Conservation (phyloP, 441 rosid species). For the Jatropha multifida region DNA sequence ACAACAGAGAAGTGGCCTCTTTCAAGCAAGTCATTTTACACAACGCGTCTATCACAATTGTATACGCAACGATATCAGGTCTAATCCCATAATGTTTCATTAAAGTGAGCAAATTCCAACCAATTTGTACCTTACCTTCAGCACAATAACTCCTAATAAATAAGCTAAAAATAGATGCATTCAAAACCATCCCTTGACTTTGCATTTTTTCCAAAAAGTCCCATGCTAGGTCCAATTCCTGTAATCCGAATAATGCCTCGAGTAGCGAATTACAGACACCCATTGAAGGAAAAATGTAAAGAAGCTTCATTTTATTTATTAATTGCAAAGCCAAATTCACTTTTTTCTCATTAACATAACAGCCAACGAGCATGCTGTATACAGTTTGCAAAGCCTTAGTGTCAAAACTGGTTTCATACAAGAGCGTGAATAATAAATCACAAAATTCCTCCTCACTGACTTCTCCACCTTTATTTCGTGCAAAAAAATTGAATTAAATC, state of each 20-base stretch:
- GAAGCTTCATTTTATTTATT: not conserved
- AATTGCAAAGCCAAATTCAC: slow-evolving; percentile 11
- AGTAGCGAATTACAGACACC: slow-evolving; percentile 13
- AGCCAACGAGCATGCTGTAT: slow-evolving; percentile 10
- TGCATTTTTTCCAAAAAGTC: slow-evolving; percentile 9
- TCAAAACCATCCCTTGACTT: not conserved
- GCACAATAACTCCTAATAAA: not conserved
- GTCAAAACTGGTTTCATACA: not conserved
- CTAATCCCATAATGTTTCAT: slow-evolving; percentile 3
- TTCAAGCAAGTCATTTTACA: slow-evolving; percentile 10
- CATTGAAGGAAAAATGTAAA: slow-evolving; percentile 9
- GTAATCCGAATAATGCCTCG: not conserved
- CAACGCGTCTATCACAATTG: slow-evolving; percentile 3
- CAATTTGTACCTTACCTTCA: slow-evolving; percentile 11
- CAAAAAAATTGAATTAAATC: not conserved
- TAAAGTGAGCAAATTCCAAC: slow-evolving; percentile 9
- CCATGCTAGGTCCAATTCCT: slow-evolving; percentile 9
- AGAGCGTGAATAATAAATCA: slow-evolving; percentile 1
- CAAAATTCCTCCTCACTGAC: slow-evolving; percentile 10
- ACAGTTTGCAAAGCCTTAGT: slow-evolving; percentile 9
- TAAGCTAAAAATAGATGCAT: slow-evolving; percentile 6
- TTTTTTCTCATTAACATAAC: slow-evolving; percentile 12
- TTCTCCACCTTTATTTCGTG: not conserved
- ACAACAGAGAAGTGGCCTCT: slow-evolving; percentile 14
- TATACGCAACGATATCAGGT: slow-evolving; percentile 10